These are phyloP conservation scores for Anthoceros angustus DNA, from an alignment of 225 moss, liverwort and hornwort species.

Conservation along the genomic window DNA sequence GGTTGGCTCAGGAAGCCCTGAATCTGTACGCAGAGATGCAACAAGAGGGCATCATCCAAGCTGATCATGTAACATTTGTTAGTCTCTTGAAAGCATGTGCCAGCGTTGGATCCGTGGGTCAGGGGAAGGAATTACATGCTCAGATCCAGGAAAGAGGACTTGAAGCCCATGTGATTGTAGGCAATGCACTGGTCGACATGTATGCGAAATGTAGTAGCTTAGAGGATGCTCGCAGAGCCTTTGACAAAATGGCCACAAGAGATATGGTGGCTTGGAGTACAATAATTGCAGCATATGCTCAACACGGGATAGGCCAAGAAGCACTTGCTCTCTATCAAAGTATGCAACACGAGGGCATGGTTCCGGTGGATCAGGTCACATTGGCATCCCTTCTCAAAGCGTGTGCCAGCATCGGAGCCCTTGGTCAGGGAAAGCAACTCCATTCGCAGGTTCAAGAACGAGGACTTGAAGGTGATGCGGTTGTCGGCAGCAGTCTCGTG, in stretches of 20 bases:
- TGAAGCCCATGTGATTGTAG: neutral
- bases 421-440: neutral
- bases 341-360: neutral
- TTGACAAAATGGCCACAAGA: neutral
- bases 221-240: neutral
- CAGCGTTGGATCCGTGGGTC: neutral
- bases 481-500: neutral
- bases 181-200: neutral
- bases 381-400: neutral
- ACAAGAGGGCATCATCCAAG: neutral
- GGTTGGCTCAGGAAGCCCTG: neutral
- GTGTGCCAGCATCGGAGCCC: neutral
- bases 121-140: neutral
- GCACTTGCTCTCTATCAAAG: neutral
- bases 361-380: neutral
- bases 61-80: neutral
- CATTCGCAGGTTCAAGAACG: neutral
- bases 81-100: conserved; percentile 1
- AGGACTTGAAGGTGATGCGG: neutral
- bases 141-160: neutral
- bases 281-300: neutral
- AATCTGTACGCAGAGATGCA: neutral
- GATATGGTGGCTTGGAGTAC: neutral
- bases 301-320: neutral
- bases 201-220: neutral